Base-by-base conservation (phyloP, 768 basidiomycete species). In the Auriculariales sp. region DNA sequence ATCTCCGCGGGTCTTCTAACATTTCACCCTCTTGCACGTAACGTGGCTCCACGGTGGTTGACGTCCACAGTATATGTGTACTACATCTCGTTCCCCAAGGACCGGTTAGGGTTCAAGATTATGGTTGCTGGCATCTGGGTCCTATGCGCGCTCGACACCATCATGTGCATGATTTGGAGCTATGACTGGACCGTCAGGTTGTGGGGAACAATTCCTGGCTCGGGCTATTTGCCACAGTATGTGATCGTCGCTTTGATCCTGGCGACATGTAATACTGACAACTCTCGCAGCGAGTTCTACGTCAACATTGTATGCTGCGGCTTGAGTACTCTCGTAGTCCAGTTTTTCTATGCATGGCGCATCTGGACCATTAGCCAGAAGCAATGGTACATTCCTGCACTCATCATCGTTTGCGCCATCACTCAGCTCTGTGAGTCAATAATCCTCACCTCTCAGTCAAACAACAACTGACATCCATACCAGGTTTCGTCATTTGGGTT, bases 141-240 rank as follows among this genome's bases (percentile, higher is more conserved):
- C 39, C 14, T 44, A 19, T 19, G 22, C 14, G 19, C 22, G 7
- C 12, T 25, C 19, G 39, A 44, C 22, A 44, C 39, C 22, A 25
- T 24, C 39, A 19, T 12, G 6, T 24, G 27, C 22, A 11, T 19
- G 12, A 19, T 44, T 25, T 44, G 39, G 39, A 25, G 22, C 22
- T 44, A 44, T 25, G 39, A 44, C 22, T 44, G 39, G 39, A 44
- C 39, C 19, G 39, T 44, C 39, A 44, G 22, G 39, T 25, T 44
- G 2, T 44, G 39, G 39, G 39, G 39, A 12, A 22, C 14, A 10
- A 44, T 44, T 3, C 39, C 39, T 12, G 39, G 39, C 39, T 19
- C 39, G 19, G 39, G 39, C 4, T 11, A 24, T 19, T 22, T 44
- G 17, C 39, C 39, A 9, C 27, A 44, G 39, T 44, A 9, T 24